Base-by-base conservation (phyloP, 2,329 filamentous ascomycete genomes). In the Trichoderma sp. region DNA sequence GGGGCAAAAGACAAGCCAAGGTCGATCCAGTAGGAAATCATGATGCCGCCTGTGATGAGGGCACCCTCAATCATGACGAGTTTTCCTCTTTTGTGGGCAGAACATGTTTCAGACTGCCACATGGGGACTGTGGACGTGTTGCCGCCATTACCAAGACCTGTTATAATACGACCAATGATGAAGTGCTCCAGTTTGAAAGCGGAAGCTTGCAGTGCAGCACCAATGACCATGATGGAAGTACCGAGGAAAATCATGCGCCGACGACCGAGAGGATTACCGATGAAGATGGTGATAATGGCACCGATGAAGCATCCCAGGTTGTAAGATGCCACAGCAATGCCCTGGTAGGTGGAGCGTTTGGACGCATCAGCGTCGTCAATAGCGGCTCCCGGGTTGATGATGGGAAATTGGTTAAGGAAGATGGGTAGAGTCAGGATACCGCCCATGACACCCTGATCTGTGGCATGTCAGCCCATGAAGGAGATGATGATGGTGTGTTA, bases 361-460 rank as follows among this genome's bases (percentile, higher is more conserved):
- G 82, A 81, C 63, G 79, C 79, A 68, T 83, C 77, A 1, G 76
- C 68, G 0, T 74, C 39, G 57, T 81, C 77, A 85, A 85, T 72
- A 0, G 73, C 73, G n/a, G 76, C 77, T 3, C 75, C 85, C 6
- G 85, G 81, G 23, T 86, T 81, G 76, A 75, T 83, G 5, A 86
- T 87, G 50, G 88, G 81, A 80, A 91, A 91, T 76, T 86, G 88
- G 1, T 77, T 72, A 20, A 90, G 83, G 78, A 91, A 91, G 75
- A 88, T 81, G 32, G 83, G 81, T 11, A 95, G 86, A 3, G 91
- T 93, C 71, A 95, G 83, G 74, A 95, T 89, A 71, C 90, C 90
- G 59, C 91, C 92, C 86, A 93, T 94, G 11, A 93, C 91, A 77
- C 92, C 90, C 80, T 92, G 91, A 79, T 93, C 92, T 90, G 86